Conservation (phyloP, 2,329 filamentous ascomycete genomes). For the Alternaria triticimaculans region DNA sequence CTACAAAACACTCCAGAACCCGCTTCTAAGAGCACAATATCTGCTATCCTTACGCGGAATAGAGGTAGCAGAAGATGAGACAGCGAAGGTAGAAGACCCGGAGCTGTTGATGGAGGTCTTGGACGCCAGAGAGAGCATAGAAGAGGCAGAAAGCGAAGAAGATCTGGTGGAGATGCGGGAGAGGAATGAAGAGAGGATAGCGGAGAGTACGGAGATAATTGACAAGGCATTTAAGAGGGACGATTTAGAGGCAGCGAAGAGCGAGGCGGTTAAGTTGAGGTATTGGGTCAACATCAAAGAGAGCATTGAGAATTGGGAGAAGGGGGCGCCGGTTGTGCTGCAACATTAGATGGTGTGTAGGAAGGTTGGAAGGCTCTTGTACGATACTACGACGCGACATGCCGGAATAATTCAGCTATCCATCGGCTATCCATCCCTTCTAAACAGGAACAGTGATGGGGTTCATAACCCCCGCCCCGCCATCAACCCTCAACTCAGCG, state of each 20-base stretch:
- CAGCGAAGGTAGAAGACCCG: constrained; percentile 71
- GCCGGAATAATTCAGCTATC: fast-evolving
- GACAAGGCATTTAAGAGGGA: constrained; percentile 70
- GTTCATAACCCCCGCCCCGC: constrained; percentile 58
- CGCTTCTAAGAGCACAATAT: constrained; percentile 87
- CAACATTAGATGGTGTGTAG: constrained; percentile 53
- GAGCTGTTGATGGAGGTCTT: constrained; percentile 80
- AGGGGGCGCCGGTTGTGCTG: constrained; percentile 68
- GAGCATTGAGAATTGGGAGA: constrained; percentile 83
- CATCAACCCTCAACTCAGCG: constrained; percentile 67
- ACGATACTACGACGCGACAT: neutral
- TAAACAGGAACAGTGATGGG: constrained; percentile 48
- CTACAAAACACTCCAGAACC: constrained; percentile 81
- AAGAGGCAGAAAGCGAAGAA: constrained; percentile 63
- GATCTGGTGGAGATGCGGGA: constrained; percentile 65
- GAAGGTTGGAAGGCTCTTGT: neutral
- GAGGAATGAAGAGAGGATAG: constrained; percentile 73
- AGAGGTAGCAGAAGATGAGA: constrained; percentile 81
- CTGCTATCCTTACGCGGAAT: constrained; percentile 74
- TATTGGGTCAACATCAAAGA: constrained; percentile 93
- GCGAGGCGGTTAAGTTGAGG: constrained; percentile 76
- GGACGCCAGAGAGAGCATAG: constrained; percentile 72
- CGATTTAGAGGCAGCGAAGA: constrained; percentile 70
- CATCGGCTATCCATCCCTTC: neutral
- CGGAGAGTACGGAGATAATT: constrained; percentile 66